Evolutionary conservation across 208 protist species (phyloP).

Genomic region (Tritrichomonas musculus): DNA sequence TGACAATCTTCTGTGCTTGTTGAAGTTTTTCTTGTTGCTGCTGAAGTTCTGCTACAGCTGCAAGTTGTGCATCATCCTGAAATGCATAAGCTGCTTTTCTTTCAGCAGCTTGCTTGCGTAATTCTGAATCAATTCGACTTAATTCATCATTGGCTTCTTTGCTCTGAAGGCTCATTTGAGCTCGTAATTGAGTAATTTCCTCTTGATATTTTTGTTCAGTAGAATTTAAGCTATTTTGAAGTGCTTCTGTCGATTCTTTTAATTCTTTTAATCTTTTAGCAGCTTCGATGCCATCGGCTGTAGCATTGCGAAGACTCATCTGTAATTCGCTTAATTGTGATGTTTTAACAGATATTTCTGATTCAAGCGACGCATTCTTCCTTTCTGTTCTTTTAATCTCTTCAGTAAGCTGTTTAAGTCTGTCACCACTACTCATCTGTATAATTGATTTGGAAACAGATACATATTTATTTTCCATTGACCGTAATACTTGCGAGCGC

Average conservation of each 20-base stretch:
- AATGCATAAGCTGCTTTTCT: background rate
- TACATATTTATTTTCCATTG: background rate
- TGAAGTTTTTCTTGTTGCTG: background rate
- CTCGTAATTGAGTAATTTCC: background rate
- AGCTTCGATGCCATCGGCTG: background rate
- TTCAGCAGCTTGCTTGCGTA: background rate
- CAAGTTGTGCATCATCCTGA: background rate
- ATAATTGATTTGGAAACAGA: background rate
- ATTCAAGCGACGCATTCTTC: background rate
- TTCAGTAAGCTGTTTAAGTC: background rate
- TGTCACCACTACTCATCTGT: background rate
- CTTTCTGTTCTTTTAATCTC: background rate
- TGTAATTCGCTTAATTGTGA: background rate
- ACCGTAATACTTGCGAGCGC: background rate
- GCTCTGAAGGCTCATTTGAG: background rate
- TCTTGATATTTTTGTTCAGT: constrained; percentile 12
- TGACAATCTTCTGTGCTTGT: background rate
- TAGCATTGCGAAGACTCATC: background rate
- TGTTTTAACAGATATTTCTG: background rate
- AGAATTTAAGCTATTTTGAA: background rate
- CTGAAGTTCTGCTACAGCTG: background rate
- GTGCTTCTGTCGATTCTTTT: background rate
- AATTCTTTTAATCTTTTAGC: background rate
- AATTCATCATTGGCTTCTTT: background rate
- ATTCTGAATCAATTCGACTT: background rate